Evolutionary conservation across 257 asterid genomes (phyloP).

Genomic region (Cinchona pubescens): DNA sequence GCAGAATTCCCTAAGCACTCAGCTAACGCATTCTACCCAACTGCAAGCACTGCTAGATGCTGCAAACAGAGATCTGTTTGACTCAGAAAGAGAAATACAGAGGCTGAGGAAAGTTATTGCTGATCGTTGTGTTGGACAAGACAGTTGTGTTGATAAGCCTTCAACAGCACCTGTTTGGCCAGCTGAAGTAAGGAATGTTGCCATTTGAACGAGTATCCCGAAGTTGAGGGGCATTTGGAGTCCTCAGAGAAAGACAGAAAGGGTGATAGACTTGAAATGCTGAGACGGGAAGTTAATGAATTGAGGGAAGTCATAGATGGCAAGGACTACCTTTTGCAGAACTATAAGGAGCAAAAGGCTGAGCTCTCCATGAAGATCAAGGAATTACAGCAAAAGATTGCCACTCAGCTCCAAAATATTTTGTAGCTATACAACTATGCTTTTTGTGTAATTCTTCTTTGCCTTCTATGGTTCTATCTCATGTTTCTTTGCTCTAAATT

Average conservation of each 20-base stretch:
- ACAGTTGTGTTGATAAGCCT: conserved; percentile 39
- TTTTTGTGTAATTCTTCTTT: conserved; percentile 50
- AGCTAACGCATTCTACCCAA: conserved; percentile 67
- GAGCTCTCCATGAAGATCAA: conserved; percentile 75
- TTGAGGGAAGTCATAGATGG: conserved; percentile 78
- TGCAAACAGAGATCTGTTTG: conserved; percentile 72
- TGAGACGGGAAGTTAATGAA: conserved; percentile 66
- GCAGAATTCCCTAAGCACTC: conserved; percentile 50
- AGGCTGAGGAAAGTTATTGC: conserved; percentile 81
- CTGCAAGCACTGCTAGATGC: conserved; percentile 69
- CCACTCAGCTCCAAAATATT: conserved; percentile 77
- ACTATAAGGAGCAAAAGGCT: conserved; percentile 78
- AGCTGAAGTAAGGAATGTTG: conserved; percentile 44
- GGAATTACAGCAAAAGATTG: conserved; percentile 79
- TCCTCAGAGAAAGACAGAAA: conserved; percentile 46
- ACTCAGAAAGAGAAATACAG: conserved; percentile 83
- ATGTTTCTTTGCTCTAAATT: conserved; percentile 13
- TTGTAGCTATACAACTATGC: conserved; percentile 49
- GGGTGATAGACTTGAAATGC: conserved; percentile 62
- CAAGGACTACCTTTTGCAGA: conserved; percentile 76
- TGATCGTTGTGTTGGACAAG: conserved; percentile 69
- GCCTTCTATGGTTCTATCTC: conserved; percentile 32
- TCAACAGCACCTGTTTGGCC: conserved; percentile 62
- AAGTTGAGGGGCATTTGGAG: conserved; percentile 37
- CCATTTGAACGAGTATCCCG: conserved; percentile 51